Conservation (phyloP, 192 early-diverging fungal genomes). For the Coemansia sp. region DNA sequence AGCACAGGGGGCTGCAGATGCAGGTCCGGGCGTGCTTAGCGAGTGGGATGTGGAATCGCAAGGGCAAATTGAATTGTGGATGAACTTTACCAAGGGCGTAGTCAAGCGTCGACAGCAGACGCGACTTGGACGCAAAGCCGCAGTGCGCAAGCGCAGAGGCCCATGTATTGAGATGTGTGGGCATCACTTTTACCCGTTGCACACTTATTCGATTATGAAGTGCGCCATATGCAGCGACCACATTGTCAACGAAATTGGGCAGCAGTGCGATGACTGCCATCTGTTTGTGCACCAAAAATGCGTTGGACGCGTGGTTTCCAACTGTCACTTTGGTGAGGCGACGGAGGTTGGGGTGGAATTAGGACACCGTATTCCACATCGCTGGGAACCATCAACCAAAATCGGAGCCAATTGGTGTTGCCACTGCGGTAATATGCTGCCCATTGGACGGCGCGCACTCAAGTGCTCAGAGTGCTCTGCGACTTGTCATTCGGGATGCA, state of each 20-base stretch:
- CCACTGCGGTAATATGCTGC: conserved; percentile 96
- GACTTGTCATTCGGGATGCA: conserved; percentile 82
- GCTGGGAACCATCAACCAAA: conserved; percentile 83
- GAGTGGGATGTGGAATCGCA: conserved; percentile 84
- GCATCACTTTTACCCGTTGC: conserved; percentile 88
- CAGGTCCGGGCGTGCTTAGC: conserved; percentile 48
- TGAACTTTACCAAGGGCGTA: conserved; percentile 75
- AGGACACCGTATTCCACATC: conserved; percentile 93
- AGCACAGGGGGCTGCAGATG: conserved; percentile 1
- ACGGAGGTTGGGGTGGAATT: conserved; percentile 36
- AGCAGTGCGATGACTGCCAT: conserved; percentile 95
- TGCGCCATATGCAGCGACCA: conserved; percentile 96
- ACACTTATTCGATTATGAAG: conserved; percentile 97
- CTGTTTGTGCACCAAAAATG: conserved; percentile 94
- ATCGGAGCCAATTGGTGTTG: conserved; percentile 93
- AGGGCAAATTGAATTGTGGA: conserved; percentile 81
- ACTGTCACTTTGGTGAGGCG: conserved; percentile 71
- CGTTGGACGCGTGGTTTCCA: conserved; percentile 76
- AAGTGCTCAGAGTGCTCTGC: conserved; percentile 76
- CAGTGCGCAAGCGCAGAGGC: conserved; percentile 78
- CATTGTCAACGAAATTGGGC: conserved; percentile 82
- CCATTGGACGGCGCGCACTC: conserved; percentile 62
- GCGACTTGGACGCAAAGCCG: conserved; percentile 71
- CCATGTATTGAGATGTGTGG: conserved; percentile 85
- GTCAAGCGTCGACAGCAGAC: conserved; percentile 48